A percentile compares a stretch with the other conserved stretches of the same genome.
These are phyloP conservation scores for Coniochaeta prunicola DNA, from an alignment of 2,329 filamentous ascomycete genomes.

Conservation along the genomic window DNA sequence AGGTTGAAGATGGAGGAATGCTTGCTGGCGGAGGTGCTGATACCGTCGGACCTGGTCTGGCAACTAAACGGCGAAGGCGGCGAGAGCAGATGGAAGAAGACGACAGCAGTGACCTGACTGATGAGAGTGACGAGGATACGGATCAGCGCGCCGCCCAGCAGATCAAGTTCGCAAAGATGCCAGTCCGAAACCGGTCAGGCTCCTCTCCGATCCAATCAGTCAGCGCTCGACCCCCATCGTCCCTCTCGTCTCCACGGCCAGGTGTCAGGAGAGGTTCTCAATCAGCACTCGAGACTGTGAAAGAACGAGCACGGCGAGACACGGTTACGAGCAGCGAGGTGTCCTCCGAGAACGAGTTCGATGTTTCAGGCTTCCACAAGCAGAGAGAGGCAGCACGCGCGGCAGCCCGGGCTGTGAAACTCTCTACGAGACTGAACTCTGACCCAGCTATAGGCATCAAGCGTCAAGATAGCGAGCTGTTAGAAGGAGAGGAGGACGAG, in stretches of 20 bases:
- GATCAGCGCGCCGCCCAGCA: slow-evolving; percentile 72
- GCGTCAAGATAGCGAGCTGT: slow-evolving; percentile 39
- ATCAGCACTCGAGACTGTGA: slow-evolving; percentile 61
- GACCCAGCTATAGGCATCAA: slow-evolving; percentile 36
- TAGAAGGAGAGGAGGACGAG: slow-evolving; percentile 50
- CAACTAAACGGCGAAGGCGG: slow-evolving; percentile 57
- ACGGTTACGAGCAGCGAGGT: slow-evolving; percentile 78
- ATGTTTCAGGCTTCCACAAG: slow-evolving; percentile 57
- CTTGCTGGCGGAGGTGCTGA: slow-evolving; percentile 61
- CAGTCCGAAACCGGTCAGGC: slow-evolving; percentile 74
- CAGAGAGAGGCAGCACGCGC: slow-evolving; percentile 55
- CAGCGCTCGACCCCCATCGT: slow-evolving; percentile 47
- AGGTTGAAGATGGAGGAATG: slow-evolving; percentile 67
- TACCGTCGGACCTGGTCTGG: slow-evolving; percentile 60
- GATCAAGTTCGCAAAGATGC: slow-evolving; percentile 96
- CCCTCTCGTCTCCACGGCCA: slow-evolving; percentile 39
- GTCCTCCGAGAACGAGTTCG: slow-evolving; percentile 75
- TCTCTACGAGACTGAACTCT: slow-evolving; percentile 45
- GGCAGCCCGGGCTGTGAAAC: slow-evolving; percentile 44
- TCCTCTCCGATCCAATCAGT: slow-evolving; percentile 77
- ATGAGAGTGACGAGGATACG: slow-evolving; percentile 74
- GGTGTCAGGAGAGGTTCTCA: slow-evolving; percentile 59
- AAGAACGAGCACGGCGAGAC: slow-evolving; percentile 62
- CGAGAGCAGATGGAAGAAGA: slow-evolving; percentile 76
- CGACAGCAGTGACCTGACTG: slow-evolving; percentile 77